Base-by-base conservation (phyloP, 352 stramenopile species). In the Phytopythium oedochilum region DNA sequence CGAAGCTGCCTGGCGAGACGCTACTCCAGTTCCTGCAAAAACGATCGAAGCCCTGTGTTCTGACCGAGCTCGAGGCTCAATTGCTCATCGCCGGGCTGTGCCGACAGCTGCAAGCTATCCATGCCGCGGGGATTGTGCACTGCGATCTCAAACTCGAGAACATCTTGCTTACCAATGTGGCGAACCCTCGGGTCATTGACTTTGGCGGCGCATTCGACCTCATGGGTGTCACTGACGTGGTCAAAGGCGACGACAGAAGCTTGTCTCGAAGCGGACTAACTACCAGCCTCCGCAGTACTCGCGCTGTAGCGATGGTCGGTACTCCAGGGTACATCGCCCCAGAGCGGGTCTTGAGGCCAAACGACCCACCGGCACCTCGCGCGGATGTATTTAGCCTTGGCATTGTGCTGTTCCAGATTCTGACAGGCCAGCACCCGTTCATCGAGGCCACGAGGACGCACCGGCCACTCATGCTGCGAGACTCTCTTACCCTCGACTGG, bases 101-200 rank as follows among this genome's bases (percentile, higher is more conserved):
- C 3, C 64, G 92, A 50, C 78, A 84, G 28, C 68, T 99, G n/a
- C 71, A 83, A 23, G 97, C 96, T 59, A 82, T 99, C 17, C 95
- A 99, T 64, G 64, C 60, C 9, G 64, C 95, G 4, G 92, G 86
- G 12, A 70, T 99, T 22, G 78, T 99, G 20, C 97, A 99, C 75
- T 98, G 94, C 65, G 97, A 99, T 63, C 67, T 99, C 32, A 99
- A 99, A 71, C 96, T 98, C 31, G 96, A 99, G 64, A 98, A 98
- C 70, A 90, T 98, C 39, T 60, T 98, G 10, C 42, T 87, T 36
- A 64, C 60, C 1, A 63, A 78, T 51, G 44, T 69, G n/a, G 51
- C 45, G 20, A 47, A 63, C n/a, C 64, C 57, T 11, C 67, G 60
- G 18, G 34, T 88, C 42, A 86, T 89, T 39, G 79, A 89, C 61